Evolutionary conservation across 371 early-diverging fungal species (phyloP).

Genomic region (Dichotomocladium elegans): DNA sequence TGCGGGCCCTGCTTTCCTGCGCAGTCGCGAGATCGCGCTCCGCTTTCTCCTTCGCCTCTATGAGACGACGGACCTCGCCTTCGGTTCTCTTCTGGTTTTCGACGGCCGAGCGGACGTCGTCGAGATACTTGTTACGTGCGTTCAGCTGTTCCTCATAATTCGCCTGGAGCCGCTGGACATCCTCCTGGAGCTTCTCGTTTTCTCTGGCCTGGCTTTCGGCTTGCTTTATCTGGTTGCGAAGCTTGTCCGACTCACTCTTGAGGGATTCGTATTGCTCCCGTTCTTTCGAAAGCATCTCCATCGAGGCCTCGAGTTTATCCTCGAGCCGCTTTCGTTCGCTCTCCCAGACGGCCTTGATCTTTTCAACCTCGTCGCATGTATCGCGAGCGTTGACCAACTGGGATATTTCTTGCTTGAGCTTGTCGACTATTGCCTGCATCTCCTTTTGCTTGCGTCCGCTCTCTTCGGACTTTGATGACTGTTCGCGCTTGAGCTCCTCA

Average conservation of each 20-base stretch:
- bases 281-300: slow-evolving; percentile 28
- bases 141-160: slow-evolving; percentile 34
- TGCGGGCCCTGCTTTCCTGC: slow-evolving; percentile 16
- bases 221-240: slow-evolving; percentile 36
- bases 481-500: slow-evolving; percentile 34
- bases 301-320: slow-evolving; percentile 37
- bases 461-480: slow-evolving; percentile 12
- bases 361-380: slow-evolving; percentile 37
- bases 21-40: slow-evolving; percentile 26
- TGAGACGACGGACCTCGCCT: slow-evolving; percentile 32
- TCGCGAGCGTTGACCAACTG: slow-evolving; percentile 44
- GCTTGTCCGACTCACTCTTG: slow-evolving; percentile 31
- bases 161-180: slow-evolving; percentile 22
- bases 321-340: slow-evolving; percentile 50
- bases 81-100: slow-evolving; percentile 47
- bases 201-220: slow-evolving; percentile 35
- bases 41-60: slow-evolving; percentile 40
- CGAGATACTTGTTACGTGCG: slow-evolving; percentile 31
- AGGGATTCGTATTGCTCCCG: slow-evolving; percentile 25
- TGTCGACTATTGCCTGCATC: slow-evolving; percentile 37
- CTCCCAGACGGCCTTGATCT: slow-evolving; percentile 53
- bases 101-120: slow-evolving; percentile 31
- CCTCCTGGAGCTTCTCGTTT: slow-evolving; percentile 32
- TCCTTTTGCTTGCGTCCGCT: slow-evolving; percentile 22
- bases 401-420: slow-evolving; percentile 42